Evolutionary conservation across 306 rosid genomes (phyloP), one percentile per base, ranked within the genome.

Genomic region (Dalbergia cultrata): DNA sequence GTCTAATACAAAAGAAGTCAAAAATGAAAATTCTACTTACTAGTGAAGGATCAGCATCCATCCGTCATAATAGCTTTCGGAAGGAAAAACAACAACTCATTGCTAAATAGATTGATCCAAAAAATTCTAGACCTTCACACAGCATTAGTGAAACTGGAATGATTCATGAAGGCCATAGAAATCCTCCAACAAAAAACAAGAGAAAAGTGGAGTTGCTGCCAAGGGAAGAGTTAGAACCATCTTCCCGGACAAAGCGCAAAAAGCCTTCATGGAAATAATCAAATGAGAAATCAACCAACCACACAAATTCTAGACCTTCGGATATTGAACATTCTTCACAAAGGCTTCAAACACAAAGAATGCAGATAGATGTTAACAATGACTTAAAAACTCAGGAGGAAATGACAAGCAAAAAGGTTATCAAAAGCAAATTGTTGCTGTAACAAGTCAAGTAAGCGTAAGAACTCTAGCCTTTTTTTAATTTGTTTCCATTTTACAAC

Each of bases 131-230:
- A 41, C 12, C 41, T 19, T 45, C 67, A 53, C 43, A 8, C 22
- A 52, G 31, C 9, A 41, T 37, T 62, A 82, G 75, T 73, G 84
- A 76, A 64, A 57, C 37, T 34, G 71, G 7, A 54, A 79, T 70
- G 81, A 54, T 65, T 56, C 72, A 76, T 43, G 82, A 44, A n/a
- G 81, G 75, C n/a, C 80, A 82, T 57, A 86, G 77, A 85, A 53
- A 60, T 13, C 58, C 76, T 14, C 57, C 80, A 74, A 72, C 79
- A 70, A 64, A 85, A 73, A 52, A 26, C 62, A 22, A 56, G 53
- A 67, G 58, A 12, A 84, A 82, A 78, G 57, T 31, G 73, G 79
- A 85, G 26, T 70, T 72, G 49, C 72, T 65, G 58, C 72, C 33
- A 12, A 14, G 26, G 9, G 79, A 83, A 76, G 84, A 52, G 4